Base-by-base conservation (phyloP, 139 green algal genomes). In the Spirogloea muscicola region DNA sequence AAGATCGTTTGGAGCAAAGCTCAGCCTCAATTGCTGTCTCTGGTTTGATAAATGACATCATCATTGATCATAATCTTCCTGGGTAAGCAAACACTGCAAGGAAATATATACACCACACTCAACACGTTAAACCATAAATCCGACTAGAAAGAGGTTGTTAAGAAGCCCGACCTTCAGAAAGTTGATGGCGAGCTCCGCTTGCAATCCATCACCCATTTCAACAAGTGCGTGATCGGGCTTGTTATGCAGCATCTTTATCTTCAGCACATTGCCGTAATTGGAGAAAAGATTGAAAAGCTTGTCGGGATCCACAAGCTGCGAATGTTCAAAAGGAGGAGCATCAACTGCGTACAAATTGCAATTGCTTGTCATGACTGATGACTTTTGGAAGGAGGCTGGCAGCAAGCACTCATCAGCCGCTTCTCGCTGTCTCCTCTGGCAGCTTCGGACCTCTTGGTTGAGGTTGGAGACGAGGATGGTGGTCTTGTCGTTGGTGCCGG, bases 211-310 rank as follows among this genome's bases (percentile, higher is more conserved):
- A 2, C 31, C 68, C 69, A 82, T 74, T 39, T 82, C 40, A 2
- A 82, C 40, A 25, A 82, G 51, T 4, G 75, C 75, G 16, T 82
- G 75, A 41, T 82, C 75, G 13, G 75, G 75, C 68, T 82, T 82
- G 52, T 82, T 82, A 36, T 82, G 68, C 13, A 82, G 36, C 70
- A 82, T 76, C 75, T 82, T 82, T 43, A 80, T 72, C 3, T 68
- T 49, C 29, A 82, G 27, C 21, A 82, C 38, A 36, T 82, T 82
- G 58, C 75, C 75, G 31, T 82, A 82, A 55, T 79, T 82, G 58
- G 75, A 82, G 49, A 82, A 79, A 18, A 82, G 68, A 43, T 82
- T 82, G 67, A 82, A 82, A 29, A 82, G 75, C 68, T 77, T 80
- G 68, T 82, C 75, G 3, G 43, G 37, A n/a, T 73, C 66, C 18